Base-by-base conservation (phyloP, 208 protist species). In the Lotmaria passim region DNA sequence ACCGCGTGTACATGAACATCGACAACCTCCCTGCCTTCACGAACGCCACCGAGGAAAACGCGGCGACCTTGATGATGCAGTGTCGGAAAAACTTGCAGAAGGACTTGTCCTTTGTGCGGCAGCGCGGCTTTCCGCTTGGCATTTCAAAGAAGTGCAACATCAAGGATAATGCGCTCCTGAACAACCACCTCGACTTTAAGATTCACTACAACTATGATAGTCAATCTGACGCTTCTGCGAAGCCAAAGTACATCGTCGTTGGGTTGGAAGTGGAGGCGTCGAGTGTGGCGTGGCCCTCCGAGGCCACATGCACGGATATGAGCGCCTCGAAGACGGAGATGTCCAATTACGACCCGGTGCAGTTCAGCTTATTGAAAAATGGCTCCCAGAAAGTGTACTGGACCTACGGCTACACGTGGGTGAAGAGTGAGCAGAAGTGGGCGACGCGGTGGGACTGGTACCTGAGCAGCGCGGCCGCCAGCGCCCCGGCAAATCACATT, bases 391-490 rank as follows among this genome's bases (percentile, higher is more conserved):
- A 3, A 0, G 75, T 96, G 23, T 71, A 81, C 46, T 98, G 89
- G 90, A 90, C 94, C 31, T 98, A 97, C 75, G 85, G 89, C 61
- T 87, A 96, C n/a, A 67, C 44, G 34, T 98, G 92, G 92, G 48
- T 79, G 46, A 33, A 59, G 39, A 59, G 75, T 26, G 82, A 94
- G 44, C 65, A 98, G 23, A 48, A 83, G 30, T 99, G 98, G 98
- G 93, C 94, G 2, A 97, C 96, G 26, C 93, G 98, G 17, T 99
- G 98, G 98, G 98, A 99, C 64, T 72, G 80, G 12, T 99, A 99
- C 75, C 90, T 99, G 47, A 61, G 55, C 39, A 87, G 75, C 38
- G 87, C 93, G 50, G 85, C 89, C 68, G 84, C 87, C 0, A 85
- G 89, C 0, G 73, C 82, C 24, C 30, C 58, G 21, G 39, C 58